Evolutionary conservation across 192 early-diverging fungal genomes (phyloP), one percentile per base, ranked within the genome.

Genomic region (Mortierella claussenii): DNA sequence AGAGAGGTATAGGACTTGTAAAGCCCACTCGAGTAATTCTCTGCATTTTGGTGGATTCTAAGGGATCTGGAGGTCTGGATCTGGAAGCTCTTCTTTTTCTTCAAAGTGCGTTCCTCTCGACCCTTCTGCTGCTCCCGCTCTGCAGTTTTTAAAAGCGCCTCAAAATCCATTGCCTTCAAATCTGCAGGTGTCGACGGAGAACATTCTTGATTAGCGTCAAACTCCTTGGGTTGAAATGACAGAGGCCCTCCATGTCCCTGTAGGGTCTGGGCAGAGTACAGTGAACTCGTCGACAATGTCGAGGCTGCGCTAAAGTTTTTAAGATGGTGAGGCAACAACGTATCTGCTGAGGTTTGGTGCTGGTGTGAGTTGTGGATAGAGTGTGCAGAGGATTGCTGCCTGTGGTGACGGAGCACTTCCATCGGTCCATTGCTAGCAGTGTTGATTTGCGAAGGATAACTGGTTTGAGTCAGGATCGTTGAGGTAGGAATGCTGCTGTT

Each of bases 81-180:
- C 17, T 68, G 65, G 15, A 58, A 68, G 24, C 55, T 68, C 27
- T 68, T 68, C 46, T 67, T 60, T 43, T 67, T 76, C 47, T 76
- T 52, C 24, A 55, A 7, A 32, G 52, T 67, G 23, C 60, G 50
- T 23, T 67, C 64, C 27, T 76, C 64, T 45, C 59, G 65, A 12
- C 73, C 64, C 30, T 56, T 59, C 50, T 61, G 63, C 20, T 76
- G 73, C 32, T 76, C 73, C 3, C 54, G 58, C 31, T 76, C 73
- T 18, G 73, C 73, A 17, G 64, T 67, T 20, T 44, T 52, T 34
- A 76, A 27, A 8, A 76, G 52, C 7, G 73, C 34, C 2, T 76
- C 73, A 46, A 76, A 67, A 30, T 76, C 73, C 64, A 76, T 57
- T 0, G 51, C 44, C 46, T 67, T 56, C 12, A 76, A 18, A n/a